These are phyloP conservation scores for Knufia petricola DNA, from an alignment of 2,329 filamentous ascomycete species.

Conservation along the genomic window DNA sequence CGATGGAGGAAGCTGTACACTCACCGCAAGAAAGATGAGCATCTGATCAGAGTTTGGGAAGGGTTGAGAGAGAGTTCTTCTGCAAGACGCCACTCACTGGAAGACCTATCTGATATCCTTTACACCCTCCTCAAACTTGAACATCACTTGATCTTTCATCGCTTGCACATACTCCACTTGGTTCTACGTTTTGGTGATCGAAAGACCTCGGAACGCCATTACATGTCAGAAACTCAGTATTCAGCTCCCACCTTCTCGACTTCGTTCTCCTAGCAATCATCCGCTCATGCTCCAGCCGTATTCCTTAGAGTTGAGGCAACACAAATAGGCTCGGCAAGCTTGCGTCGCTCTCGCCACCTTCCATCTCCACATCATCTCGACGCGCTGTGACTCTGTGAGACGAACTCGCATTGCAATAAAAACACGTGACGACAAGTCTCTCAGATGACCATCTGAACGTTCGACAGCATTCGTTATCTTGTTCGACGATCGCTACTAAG, in stretches of 20 bases:
- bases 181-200: too few relatives aligned
- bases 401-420: neutral
- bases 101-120: too few relatives aligned
- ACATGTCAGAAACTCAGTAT: too few relatives aligned
- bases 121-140: neutral
- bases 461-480: constrained; percentile 1
- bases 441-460: neutral
- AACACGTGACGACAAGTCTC: constrained; percentile 6
- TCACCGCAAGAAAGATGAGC: neutral
- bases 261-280: too few relatives aligned
- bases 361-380: neutral
- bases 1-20: neutral
- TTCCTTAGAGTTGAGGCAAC: neutral
- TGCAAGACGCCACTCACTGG: too few relatives aligned
- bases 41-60: too few relatives aligned
- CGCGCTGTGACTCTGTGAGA: neutral
- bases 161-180: too few relatives aligned
- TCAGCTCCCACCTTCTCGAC: too few relatives aligned
- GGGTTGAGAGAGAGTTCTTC: too few relatives aligned
- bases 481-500: neutral
- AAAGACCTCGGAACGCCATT: too few relatives aligned
- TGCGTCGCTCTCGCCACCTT: constrained; percentile 5
- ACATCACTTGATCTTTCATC: neutral
- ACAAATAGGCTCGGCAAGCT: neutral
- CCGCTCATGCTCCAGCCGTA: neutral